Evolutionary conservation across 495 filamentous ascomycete species (phyloP).

Genomic region (Pseudoneurospora amorphoporcata): DNA sequence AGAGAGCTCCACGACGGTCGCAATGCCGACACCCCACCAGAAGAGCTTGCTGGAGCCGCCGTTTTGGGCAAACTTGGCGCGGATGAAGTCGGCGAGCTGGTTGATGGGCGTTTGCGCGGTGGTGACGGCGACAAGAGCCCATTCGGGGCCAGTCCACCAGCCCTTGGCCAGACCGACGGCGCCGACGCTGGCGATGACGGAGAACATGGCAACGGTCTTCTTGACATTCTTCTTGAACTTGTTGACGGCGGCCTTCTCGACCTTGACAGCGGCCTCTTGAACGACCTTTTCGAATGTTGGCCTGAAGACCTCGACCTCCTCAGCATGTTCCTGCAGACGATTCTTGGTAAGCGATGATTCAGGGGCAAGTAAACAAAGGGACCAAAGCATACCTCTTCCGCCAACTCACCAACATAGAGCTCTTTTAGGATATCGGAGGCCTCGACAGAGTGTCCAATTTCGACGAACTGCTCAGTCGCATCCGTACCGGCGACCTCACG

Average conservation of each 20-base stretch:
- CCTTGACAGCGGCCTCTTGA: conserved; percentile 11
- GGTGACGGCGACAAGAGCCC: not conserved
- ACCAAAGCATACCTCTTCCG: conserved; percentile 3
- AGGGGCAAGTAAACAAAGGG: not conserved
- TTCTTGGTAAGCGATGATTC: not conserved
- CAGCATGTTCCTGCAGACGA: conserved; percentile 1
- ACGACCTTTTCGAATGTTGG: conserved; percentile 1
- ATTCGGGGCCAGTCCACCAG: not conserved
- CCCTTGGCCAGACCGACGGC: conserved; percentile 4
- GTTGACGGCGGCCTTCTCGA: not conserved
- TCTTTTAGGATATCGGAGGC: conserved; percentile 25
- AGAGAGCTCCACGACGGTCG: conserved; percentile 3
- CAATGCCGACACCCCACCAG: conserved; percentile 9
- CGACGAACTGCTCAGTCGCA: conserved; percentile 46
- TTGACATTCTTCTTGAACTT: conserved; percentile 22
- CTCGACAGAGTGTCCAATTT: conserved; percentile 50
- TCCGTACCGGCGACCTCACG: conserved; percentile 46
- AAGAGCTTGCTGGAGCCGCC: conserved; percentile 17
- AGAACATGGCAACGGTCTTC: conserved; percentile 20
- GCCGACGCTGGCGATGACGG: conserved; percentile 14
- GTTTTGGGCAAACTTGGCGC: not conserved
- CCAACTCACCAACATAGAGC: conserved; percentile 17
- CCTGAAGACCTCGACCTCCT: conserved; percentile 7
- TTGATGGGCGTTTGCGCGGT: not conserved
- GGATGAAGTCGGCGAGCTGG: not conserved